Evolutionary conservation across 176 grass and related monocot species (phyloP), one percentile per base, ranked within the genome.

Genomic region (Triticum turgidum): DNA sequence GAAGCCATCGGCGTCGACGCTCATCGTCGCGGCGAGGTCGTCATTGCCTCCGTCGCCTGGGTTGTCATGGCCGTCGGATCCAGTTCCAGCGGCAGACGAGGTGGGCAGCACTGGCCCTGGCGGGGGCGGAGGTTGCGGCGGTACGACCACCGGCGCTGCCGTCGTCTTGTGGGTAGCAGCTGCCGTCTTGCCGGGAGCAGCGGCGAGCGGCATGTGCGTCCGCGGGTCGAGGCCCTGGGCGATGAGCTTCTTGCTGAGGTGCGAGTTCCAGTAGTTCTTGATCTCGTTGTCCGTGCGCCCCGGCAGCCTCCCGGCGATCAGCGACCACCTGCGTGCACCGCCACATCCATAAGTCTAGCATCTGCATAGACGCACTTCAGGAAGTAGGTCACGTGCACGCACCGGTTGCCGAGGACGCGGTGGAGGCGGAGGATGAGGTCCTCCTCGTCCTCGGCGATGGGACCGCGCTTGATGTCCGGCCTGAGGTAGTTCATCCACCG

Each of bases 401-500:
- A 95, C 91, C 94, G 88, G 90, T 97, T 97, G 82, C 95, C 95
- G 81, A 97, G 91, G 79, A 97, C 91, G 84, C 91, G 89, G 85
- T 97, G 95, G 87, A 97, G 92, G 74, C 95, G 95, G 24, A 94
- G 76, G 87, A 97, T 97, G 92, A 97, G 89, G 81, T 97, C 95
- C 82, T 94, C 95, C 86, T 97, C 95, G 65, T 94, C 89, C 71
- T 76, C 83, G 41, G 90, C 74, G 76, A 97, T 97, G 25, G 95
- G 95, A 11, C 92, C 87, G 73, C 85, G 95, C 62, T 92, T 94
- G 82, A 94, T 93, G 38, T 90, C 84, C 11, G 95, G 92, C 42
- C 92, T 27, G 69, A 98, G 93, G 88, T 98, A 98, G 84, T 98
- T 98, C 95, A 98, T 93, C 95, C 95, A 97, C 15, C 89, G 84